Evolutionary conservation across 169 alveolate species (phyloP).

Genomic region (Cryptosporidium ryanae): DNA sequence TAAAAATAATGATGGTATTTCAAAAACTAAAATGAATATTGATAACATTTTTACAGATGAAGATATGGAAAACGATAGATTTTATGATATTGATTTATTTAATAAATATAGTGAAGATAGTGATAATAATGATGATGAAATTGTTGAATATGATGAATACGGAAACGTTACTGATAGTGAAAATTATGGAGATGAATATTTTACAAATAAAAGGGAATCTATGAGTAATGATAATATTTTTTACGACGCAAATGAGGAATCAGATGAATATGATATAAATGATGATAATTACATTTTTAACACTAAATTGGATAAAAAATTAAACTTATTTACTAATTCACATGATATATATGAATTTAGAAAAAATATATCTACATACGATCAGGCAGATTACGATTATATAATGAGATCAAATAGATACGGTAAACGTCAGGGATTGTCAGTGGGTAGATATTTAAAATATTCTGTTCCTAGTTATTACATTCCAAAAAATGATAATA

Average conservation of each 20-base stretch:
- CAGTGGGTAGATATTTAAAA: slow-evolving; percentile 31
- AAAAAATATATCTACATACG: slow-evolving; percentile 31
- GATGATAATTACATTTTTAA: not conserved
- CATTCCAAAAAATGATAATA: slow-evolving; percentile 4
- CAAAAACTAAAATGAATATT: not conserved
- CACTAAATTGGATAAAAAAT: not conserved
- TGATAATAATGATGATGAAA: not conserved
- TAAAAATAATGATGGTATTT: not conserved
- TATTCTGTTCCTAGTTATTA: slow-evolving; percentile 5
- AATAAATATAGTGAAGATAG: not conserved
- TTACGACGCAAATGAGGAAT: not conserved
- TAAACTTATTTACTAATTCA: slow-evolving; percentile 30
- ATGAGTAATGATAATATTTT: too few species aligned
- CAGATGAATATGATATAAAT: not conserved
- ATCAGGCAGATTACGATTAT: slow-evolving; percentile 65
- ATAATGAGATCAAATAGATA: slow-evolving; percentile 57
- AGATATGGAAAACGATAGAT: not conserved
- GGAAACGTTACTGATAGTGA: not conserved
- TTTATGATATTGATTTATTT: not conserved
- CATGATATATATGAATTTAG: slow-evolving; percentile 49
- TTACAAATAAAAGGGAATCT: not conserved
- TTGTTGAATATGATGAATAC: not conserved
- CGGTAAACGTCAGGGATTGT: slow-evolving; percentile 47
- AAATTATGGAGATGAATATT: not conserved
- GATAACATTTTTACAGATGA: not conserved